A percentile compares a stretch with the other conserved stretches of the same genome.
Evolutionary conservation across 805 yeast species (phyloP).

Genomic region (Vanderwaltozyma yarrowii): DNA sequence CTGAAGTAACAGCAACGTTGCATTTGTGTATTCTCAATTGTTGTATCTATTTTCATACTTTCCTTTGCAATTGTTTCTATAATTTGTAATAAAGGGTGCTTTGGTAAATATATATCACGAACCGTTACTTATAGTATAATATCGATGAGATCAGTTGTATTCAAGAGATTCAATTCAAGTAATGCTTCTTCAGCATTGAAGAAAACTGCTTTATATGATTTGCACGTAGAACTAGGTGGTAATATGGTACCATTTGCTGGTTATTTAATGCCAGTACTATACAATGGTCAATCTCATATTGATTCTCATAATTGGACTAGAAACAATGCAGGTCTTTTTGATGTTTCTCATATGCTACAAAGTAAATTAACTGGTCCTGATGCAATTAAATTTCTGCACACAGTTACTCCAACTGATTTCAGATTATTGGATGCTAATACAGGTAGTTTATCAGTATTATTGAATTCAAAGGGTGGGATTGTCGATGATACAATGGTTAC

Average conservation of each 20-base stretch:
- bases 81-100: no score
- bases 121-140: no score
- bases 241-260: slow-evolving; percentile 96
- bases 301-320: slow-evolving; percentile 96
- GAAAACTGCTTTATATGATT: slow-evolving; percentile 72
- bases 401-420: slow-evolving; percentile 83
- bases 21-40: no score
- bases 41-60: no score
- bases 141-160: slow-evolving; percentile 1
- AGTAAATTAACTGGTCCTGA: slow-evolving; percentile 66
- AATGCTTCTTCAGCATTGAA: slow-evolving; percentile 29
- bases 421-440: slow-evolving; percentile 42
- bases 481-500: slow-evolving; percentile 91
- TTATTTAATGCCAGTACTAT: slow-evolving; percentile 89
- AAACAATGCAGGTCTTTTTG: slow-evolving; percentile 78
- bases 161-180: slow-evolving; percentile 25
- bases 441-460: slow-evolving; percentile 69
- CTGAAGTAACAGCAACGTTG: no score
- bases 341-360: slow-evolving; percentile 96
- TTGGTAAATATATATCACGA: no score
- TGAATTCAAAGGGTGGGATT: slow-evolving; percentile 69
- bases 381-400: slow-evolving; percentile 58
- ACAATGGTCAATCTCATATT: slow-evolving; percentile 74
- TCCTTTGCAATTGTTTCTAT: no score
- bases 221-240: slow-evolving; percentile 71